Percentiles rank a stretch among this genome's conserved stretches.
Evolutionary conservation across 2,329 filamentous ascomycete genomes (phyloP).

Genomic region (Xylariaceae sp.): DNA sequence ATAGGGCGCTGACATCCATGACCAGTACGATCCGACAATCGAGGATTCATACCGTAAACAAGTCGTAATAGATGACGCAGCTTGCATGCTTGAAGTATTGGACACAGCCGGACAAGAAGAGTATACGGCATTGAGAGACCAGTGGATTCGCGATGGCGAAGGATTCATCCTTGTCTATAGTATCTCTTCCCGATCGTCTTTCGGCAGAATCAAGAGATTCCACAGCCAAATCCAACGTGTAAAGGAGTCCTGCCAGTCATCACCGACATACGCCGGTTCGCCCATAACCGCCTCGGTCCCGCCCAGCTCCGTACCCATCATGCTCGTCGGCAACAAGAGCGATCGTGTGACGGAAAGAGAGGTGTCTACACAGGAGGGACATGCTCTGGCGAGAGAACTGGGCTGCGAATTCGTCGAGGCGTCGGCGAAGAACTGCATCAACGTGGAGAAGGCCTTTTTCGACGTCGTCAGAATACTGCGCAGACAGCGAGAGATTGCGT

Average conservation of each 20-base stretch:
- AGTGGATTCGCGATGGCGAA: constrained; percentile 97
- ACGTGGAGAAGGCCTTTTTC: constrained; percentile 97
- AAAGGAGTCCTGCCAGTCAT: constrained; percentile 80
- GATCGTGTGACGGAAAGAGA: constrained; percentile 93
- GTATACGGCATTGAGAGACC: constrained; percentile 92
- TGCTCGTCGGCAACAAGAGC: constrained; percentile 98
- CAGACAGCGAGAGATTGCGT: constrained; percentile 64
- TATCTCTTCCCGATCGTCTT: constrained; percentile 94
- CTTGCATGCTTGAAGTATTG: constrained; percentile 95
- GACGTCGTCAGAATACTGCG: constrained; percentile 91
- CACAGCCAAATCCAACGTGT: constrained; percentile 96
- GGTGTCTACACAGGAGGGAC: constrained; percentile 93
- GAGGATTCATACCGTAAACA: constrained; percentile 86
- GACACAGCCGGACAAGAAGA: constrained; percentile 98
- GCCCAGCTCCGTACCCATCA: constrained; percentile 76
- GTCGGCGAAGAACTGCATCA: constrained; percentile 96
- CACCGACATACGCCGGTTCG: constrained; percentile 71
- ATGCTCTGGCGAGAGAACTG: constrained; percentile 82
- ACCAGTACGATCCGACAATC: constrained; percentile 77
- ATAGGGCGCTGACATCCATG: constrained; percentile 17
- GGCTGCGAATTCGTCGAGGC: constrained; percentile 97
- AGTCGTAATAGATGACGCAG: constrained; percentile 87
- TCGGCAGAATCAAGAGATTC: constrained; percentile 89
- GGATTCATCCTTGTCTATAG: constrained; percentile 97
- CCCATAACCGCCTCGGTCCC: constrained; percentile 57